Conservation (phyloP, 2,329 filamentous ascomycete species). For the Ophiostoma quercus region DNA sequence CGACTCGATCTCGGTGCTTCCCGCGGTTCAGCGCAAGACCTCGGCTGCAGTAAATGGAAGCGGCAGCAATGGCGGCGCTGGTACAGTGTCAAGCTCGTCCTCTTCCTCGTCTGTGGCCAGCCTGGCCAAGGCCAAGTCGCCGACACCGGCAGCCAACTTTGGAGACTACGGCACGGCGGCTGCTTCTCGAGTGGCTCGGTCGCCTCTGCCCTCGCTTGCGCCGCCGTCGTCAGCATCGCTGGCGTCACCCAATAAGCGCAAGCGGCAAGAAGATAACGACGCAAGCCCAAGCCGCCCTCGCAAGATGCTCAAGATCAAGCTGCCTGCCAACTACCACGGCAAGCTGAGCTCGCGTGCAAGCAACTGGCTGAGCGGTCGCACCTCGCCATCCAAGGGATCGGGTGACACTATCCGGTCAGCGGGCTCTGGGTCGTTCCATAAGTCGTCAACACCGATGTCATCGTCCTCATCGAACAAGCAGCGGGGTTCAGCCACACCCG, state of each 20-base stretch:
- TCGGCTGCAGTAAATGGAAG: not conserved
- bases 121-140: constrained; percentile 18
- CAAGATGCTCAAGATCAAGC: constrained; percentile 29
- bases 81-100: not conserved
- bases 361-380: constrained; percentile 24
- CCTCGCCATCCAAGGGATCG: constrained; percentile 3
- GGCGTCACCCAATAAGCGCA: constrained; percentile 19
- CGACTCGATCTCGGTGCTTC: constrained; percentile 31
- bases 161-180: constrained; percentile 18
- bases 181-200: not conserved
- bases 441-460: constrained; percentile 9
- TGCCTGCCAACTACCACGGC: constrained; percentile 23
- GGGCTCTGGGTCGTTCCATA: constrained; percentile 11
- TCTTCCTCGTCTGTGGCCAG: not conserved
- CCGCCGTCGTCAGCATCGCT: not conserved
- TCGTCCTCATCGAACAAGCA: constrained; percentile 6
- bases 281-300: constrained; percentile 27
- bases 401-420: constrained; percentile 20
- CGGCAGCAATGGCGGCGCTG: not conserved
- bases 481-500: constrained; percentile 13
- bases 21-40: constrained; percentile 20
- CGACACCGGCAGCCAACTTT: constrained; percentile 24
- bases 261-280: constrained; percentile 17
- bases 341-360: constrained; percentile 24
- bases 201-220: constrained; percentile 2